phyloP scores from a whole-genome alignment of 768 basidiomycete species.

The Hypholoma sublateritium region DNA sequence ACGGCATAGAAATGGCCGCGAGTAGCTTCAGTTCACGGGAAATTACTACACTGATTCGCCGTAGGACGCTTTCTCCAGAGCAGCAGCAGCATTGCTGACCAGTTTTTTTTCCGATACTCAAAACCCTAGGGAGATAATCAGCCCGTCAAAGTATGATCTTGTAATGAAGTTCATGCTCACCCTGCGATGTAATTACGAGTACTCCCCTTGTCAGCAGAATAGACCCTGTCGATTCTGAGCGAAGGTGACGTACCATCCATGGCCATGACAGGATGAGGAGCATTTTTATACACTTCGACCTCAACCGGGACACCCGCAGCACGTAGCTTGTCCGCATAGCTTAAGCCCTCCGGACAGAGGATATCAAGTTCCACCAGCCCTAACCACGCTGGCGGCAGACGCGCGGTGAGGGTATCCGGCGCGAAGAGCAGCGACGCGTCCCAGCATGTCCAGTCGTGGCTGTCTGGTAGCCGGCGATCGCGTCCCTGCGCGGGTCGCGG shows the following conservation, averaged over 20 bases:
- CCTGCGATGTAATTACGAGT: background rate
- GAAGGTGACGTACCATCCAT: conserved; percentile 58
- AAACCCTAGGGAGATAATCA: conserved; percentile 4
- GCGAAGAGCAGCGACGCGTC: conserved; percentile 74
- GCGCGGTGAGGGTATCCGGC: conserved; percentile 49
- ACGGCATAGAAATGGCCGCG: no score
- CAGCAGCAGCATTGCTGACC: conserved; percentile 35
- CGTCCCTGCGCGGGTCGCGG: no score
- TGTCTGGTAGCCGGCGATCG: no score
- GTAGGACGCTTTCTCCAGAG: conserved; percentile 28
- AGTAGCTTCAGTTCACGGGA: no score
- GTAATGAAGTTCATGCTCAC: background rate
- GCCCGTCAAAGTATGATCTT: background rate
- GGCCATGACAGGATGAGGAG: conserved; percentile 72
- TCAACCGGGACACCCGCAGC: conserved; percentile 53
- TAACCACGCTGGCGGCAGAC: conserved; percentile 59
- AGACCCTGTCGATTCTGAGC: no score
- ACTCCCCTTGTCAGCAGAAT: background rate
- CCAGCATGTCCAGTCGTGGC: conserved; percentile 57
- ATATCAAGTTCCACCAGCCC: conserved; percentile 68
- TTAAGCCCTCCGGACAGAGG: conserved; percentile 63
- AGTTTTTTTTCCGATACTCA: conserved; percentile 31
- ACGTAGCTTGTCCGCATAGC: conserved; percentile 58
- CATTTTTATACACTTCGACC: conserved; percentile 56
- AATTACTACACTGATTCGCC: no score